These are phyloP conservation scores for Podospora sp. DNA, from an alignment of 495 filamentous ascomycete genomes.

Conservation along the genomic window DNA sequence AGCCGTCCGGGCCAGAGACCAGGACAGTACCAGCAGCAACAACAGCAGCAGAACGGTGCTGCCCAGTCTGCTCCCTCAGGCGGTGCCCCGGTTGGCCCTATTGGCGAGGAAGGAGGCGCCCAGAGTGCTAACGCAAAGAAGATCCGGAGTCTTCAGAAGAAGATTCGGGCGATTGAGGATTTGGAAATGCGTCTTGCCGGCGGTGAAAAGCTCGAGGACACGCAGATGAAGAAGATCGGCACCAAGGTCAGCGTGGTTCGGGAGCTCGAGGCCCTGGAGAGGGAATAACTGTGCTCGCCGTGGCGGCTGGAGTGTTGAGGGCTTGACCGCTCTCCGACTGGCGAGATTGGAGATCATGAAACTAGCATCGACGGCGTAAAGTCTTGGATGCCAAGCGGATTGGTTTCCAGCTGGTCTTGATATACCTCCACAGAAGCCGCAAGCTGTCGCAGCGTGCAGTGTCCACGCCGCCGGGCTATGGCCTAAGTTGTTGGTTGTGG, in stretches of 20 bases:
- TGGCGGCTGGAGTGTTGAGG: background rate
- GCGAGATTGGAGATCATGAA: no score
- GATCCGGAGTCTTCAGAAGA: slow-evolving; percentile 87
- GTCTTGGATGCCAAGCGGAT: background rate
- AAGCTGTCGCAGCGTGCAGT: no score
- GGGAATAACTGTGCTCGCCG: slow-evolving; percentile 24
- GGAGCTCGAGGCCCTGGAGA: slow-evolving; percentile 65
- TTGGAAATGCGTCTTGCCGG: slow-evolving; percentile 91
- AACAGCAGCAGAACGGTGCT: slow-evolving; percentile 25
- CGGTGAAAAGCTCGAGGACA: slow-evolving; percentile 96
- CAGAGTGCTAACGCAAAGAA: slow-evolving; percentile 77
- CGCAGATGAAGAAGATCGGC: slow-evolving; percentile 96
- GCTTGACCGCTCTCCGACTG: background rate
- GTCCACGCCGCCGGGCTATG: background rate
- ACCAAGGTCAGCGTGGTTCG: slow-evolving; percentile 81
- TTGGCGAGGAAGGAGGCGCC: background rate
- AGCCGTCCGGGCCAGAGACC: slow-evolving; percentile 45
- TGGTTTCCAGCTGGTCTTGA: background rate
- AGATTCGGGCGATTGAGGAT: slow-evolving; percentile 95
- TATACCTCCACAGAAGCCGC: background rate
- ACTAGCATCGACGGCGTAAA: background rate
- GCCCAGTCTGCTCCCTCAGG: slow-evolving; percentile 32
- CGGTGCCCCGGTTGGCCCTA: slow-evolving; percentile 12
- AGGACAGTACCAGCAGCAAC: slow-evolving; percentile 30
- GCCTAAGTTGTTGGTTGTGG: background rate